Evolutionary conservation across 169 alveolate genomes (phyloP).

Genomic region (Babesia microti): DNA sequence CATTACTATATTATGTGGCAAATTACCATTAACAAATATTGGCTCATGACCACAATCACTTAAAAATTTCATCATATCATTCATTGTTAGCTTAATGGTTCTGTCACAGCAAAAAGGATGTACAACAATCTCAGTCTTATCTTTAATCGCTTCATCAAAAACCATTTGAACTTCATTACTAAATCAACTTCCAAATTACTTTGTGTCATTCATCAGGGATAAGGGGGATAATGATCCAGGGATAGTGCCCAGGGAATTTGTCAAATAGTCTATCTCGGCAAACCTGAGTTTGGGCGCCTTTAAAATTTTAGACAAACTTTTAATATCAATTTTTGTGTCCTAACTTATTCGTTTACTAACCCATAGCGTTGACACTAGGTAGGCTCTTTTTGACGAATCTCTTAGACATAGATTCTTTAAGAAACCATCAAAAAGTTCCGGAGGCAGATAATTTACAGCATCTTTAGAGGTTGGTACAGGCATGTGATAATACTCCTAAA

Average conservation of each 20-base stretch:
- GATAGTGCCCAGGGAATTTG: slow-evolving; percentile 36
- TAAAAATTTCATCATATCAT: slow-evolving; percentile 34
- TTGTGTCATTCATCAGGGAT: slow-evolving; percentile 55
- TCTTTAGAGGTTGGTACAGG: no score
- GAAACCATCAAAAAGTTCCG: slow-evolving; percentile 13
- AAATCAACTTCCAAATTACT: slow-evolving; percentile 5
- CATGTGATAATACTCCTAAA: no score
- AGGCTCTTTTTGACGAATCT: slow-evolving; percentile 22
- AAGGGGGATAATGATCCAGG: slow-evolving; percentile 67
- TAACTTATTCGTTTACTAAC: slow-evolving; percentile 8
- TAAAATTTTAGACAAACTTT: slow-evolving; percentile 41
- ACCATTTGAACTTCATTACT: slow-evolving; percentile 10
- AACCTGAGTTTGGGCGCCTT: slow-evolving; percentile 57
- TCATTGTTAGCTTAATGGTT: slow-evolving; percentile 26
- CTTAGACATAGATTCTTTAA: slow-evolving; percentile 23
- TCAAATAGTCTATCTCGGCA: slow-evolving; percentile 59
- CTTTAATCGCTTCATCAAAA: slow-evolving; percentile 31
- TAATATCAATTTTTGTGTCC: slow-evolving; percentile 49
- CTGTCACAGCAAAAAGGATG: slow-evolving; percentile 36
- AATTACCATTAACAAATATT: slow-evolving; percentile 15
- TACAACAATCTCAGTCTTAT: slow-evolving; percentile 27
- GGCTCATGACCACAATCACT: slow-evolving; percentile 21
- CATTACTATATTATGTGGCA: slow-evolving; percentile 2
- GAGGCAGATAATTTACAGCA: no score
- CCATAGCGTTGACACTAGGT: slow-evolving; percentile 30